Evolutionary conservation across 371 early-diverging fungal species (phyloP).

Genomic region (Amoeboaphelidium protococcarum): DNA sequence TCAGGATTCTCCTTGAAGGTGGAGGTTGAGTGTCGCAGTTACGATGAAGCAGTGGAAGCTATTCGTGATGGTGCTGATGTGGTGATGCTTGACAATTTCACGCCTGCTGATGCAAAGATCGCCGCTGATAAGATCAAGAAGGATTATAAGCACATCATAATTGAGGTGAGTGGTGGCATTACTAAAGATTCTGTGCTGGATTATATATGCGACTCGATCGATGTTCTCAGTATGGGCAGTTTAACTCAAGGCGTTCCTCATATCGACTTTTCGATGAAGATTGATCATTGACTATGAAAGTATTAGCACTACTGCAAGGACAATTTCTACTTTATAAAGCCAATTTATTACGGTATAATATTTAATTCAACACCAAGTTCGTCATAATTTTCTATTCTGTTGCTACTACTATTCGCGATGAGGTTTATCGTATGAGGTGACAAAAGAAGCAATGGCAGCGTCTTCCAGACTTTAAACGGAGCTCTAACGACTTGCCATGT

Average conservation of each 20-base stretch:
- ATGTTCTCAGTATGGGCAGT: not conserved
- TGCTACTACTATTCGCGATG: too few relatives aligned
- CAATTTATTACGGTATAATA: too few relatives aligned
- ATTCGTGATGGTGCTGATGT: conserved; percentile 86
- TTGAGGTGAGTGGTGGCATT: conserved; percentile 87
- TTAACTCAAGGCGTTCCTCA: not conserved
- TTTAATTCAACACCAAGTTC: too few relatives aligned
- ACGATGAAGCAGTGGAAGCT: conserved; percentile 85
- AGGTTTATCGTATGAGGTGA: too few relatives aligned
- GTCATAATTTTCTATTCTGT: too few relatives aligned
- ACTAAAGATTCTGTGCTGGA: conserved; percentile 51
- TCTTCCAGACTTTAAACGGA: too few relatives aligned
- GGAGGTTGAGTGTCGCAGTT: conserved; percentile 80
- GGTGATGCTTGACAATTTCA: conserved; percentile 48
- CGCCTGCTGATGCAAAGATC: conserved; percentile 21
- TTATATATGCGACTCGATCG: conserved; percentile 13
- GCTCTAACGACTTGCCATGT: too few relatives aligned
- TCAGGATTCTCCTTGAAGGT: conserved; percentile 84
- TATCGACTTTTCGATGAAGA: not conserved
- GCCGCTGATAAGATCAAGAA: conserved; percentile 45
- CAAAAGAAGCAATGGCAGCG: too few relatives aligned
- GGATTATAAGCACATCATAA: conserved; percentile 41
- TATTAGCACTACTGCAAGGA: too few relatives aligned
- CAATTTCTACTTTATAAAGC: too few relatives aligned
- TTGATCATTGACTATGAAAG: too few relatives aligned